A percentile compares a stretch with the other conserved stretches of the same genome.
phyloP scores from a whole-genome alignment of 1,284 basidiomycete genomes.

The Ustilago shanxiensis region DNA sequence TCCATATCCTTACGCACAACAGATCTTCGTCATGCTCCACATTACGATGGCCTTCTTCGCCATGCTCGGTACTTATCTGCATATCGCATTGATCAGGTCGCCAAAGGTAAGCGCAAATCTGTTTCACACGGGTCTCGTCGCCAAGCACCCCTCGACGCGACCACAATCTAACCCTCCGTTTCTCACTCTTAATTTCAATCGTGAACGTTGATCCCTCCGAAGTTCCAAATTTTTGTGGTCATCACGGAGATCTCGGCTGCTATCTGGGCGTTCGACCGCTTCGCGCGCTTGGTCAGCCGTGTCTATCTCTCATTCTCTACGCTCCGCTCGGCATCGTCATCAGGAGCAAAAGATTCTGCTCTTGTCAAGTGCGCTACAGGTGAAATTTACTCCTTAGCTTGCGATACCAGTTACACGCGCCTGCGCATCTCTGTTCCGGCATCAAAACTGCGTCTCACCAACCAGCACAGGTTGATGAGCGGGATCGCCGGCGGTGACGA shows the following conservation, averaged over 20 bases:
- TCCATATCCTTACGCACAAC: not conserved
- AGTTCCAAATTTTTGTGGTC: conserved; percentile 39
- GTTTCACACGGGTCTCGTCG: not conserved
- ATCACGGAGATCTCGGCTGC: conserved; percentile 40
- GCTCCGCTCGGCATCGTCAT: conserved; percentile 1
- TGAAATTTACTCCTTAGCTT: conserved; percentile 12
- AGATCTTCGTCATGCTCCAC: conserved; percentile 64
- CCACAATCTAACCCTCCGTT: not conserved
- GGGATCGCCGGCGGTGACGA: conserved; percentile 46
- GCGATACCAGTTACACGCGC: conserved; percentile 10
- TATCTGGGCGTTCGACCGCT: conserved; percentile 50
- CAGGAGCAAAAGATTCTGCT: not conserved
- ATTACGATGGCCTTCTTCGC: conserved; percentile 65
- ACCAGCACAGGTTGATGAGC: conserved; percentile 7
- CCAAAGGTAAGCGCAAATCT: conserved; percentile 18
- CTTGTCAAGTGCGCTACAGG: conserved; percentile 22
- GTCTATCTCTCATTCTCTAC: conserved; percentile 32
- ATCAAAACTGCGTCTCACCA: conserved; percentile 21
- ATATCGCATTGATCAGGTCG: conserved; percentile 57
- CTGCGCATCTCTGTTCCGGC: conserved; percentile 43
- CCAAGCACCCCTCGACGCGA: not conserved
- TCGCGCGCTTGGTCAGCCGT: conserved; percentile 29
- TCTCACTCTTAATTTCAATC: not conserved
- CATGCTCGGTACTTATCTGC: conserved; percentile 63
- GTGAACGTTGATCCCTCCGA: not conserved